phyloP scores from a whole-genome alignment of 2,329 filamentous ascomycete genomes.

The Huntiella moniliformis region DNA sequence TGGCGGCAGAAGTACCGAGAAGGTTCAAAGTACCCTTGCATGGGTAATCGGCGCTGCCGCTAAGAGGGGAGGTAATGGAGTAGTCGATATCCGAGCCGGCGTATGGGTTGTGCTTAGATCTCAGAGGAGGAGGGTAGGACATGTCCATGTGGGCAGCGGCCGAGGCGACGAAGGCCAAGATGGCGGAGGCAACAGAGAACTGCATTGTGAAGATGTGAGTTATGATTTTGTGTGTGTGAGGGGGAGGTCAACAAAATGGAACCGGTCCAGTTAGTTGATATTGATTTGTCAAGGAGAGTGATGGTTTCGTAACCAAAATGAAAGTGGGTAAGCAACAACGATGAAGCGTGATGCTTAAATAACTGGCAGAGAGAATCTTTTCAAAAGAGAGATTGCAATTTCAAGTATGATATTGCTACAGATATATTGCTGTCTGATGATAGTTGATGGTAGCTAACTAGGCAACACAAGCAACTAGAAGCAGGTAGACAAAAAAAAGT shows the following conservation, averaged over 20 bases:
- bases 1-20: conserved; percentile 29
- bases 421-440: background rate
- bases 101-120: conserved; percentile 33
- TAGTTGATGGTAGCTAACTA: conserved; percentile 1
- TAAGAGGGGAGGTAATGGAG: conserved; percentile 51
- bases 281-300: conserved; percentile 2
- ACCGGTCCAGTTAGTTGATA: conserved; percentile 1
- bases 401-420: background rate
- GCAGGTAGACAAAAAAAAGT: background rate
- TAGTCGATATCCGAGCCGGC: conserved; percentile 40
- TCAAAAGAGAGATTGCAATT: background rate
- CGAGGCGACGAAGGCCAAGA: conserved; percentile 25
- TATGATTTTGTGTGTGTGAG: background rate
- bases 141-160: conserved; percentile 39
- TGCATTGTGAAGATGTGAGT: conserved; percentile 23
- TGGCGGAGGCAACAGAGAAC: conserved; percentile 20
- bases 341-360: no score
- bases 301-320: background rate
- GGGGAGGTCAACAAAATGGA: conserved; percentile 1
- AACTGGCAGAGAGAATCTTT: no score
- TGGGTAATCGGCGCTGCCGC: conserved; percentile 47
- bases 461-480: conserved; percentile 1
- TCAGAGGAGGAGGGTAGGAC: conserved; percentile 31
- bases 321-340: background rate
- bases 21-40: conserved; percentile 48